A percentile compares a stretch with the other conserved stretches of the same genome.
phyloP scores from a whole-genome alignment of 2,329 filamentous ascomycete species.

The Teratosphaeria destructans region DNA sequence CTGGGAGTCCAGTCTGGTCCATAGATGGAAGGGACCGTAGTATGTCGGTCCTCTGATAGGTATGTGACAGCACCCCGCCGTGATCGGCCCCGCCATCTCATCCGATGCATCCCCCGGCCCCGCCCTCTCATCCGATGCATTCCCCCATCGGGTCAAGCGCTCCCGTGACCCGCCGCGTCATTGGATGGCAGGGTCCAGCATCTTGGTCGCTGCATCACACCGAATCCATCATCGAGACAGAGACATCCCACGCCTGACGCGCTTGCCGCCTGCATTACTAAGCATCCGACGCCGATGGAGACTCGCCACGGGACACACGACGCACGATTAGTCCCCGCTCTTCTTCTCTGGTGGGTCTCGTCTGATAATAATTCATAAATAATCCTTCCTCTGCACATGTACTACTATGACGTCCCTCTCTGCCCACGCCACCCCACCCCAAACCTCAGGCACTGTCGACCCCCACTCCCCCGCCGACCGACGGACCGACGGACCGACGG shows the following conservation, averaged over 20 bases:
- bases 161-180: background rate
- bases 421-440: background rate
- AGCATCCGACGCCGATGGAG: background rate
- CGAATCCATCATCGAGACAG: too few species aligned
- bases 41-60: too few species aligned
- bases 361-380: too few species aligned
- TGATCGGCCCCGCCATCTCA: too few species aligned
- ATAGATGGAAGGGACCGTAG: too few species aligned
- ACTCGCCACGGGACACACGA: background rate
- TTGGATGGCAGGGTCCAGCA: background rate
- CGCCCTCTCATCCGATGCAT: background rate
- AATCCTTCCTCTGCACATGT: background rate
- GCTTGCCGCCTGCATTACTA: background rate
- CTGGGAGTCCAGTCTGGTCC: too few species aligned
- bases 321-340: background rate
- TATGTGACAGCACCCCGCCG: too few species aligned
- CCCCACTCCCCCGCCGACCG: background rate
- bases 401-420: background rate
- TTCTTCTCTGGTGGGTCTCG: background rate
- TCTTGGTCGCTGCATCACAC: background rate
- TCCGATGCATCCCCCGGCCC: background rate
- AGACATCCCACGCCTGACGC: background rate
- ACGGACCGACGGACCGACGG: background rate
- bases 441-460: background rate
- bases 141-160: background rate